phyloP scores from a whole-genome alignment of 2,329 filamentous ascomycete species.

The Talaromyces pinophilus region DNA sequence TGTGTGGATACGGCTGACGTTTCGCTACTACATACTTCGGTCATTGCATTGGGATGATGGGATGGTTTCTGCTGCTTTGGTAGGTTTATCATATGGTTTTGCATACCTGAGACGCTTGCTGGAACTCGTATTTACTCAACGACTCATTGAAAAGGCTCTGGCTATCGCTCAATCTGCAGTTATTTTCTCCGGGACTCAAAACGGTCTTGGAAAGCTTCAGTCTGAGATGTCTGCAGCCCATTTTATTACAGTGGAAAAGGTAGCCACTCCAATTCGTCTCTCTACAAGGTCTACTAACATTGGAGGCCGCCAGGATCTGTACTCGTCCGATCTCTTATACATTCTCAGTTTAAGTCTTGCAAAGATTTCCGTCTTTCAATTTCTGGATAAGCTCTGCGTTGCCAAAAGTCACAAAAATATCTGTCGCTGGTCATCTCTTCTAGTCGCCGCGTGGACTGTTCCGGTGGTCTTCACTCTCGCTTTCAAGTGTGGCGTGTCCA shows the following conservation, averaged over 20 bases:
- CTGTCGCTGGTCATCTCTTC: conserved; percentile 10
- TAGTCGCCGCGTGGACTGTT: conserved; percentile 9
- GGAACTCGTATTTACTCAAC: background rate
- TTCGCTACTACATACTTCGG: conserved; percentile 11
- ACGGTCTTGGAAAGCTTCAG: conserved; percentile 10
- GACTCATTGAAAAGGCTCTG: background rate
- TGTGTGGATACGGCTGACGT: conserved; percentile 7
- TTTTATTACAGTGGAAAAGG: conserved; percentile 8
- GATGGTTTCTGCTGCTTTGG: conserved; percentile 5
- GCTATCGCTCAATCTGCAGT: conserved; percentile 9
- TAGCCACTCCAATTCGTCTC: background rate
- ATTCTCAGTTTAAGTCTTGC: conserved; percentile 13
- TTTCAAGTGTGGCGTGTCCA: conserved; percentile 9
- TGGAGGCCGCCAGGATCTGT: background rate
- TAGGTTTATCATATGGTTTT: background rate
- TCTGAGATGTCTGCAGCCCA: background rate
- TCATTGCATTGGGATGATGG: conserved; percentile 7
- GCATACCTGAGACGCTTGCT: background rate
- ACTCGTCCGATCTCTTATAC: conserved; percentile 10
- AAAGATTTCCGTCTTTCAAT: conserved; percentile 2
- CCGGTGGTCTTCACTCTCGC: conserved; percentile 12
- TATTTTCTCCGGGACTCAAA: background rate
- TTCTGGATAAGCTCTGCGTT: conserved; percentile 5
- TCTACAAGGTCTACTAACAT: conserved; percentile 1
- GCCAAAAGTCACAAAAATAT: conserved; percentile 4